Percentiles rank a stretch among this genome's conserved stretches.
phyloP scores from a whole-genome alignment of 1,139 yeast genomes.

The Saccharomyces hybrid region DNA sequence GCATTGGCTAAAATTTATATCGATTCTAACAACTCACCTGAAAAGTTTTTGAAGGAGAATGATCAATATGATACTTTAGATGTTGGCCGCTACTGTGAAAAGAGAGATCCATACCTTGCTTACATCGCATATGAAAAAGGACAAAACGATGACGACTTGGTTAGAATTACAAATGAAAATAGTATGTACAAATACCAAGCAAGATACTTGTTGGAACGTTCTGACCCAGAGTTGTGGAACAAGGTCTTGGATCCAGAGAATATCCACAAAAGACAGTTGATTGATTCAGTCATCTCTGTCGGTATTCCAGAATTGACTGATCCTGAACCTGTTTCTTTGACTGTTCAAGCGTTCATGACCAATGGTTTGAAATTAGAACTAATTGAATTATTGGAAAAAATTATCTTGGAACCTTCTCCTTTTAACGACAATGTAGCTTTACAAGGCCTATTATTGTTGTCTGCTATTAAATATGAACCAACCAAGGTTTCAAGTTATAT shows the following conservation, averaged over 20 bases:
- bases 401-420: slow-evolving; percentile 93
- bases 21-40: slow-evolving; percentile 95
- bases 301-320: slow-evolving; percentile 94
- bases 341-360: slow-evolving; percentile 95
- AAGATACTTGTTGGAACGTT: slow-evolving; percentile 78
- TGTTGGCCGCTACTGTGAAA: slow-evolving; percentile 97
- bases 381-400: slow-evolving; percentile 89
- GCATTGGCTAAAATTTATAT: slow-evolving; percentile 96
- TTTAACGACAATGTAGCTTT: slow-evolving; percentile 90
- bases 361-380: slow-evolving; percentile 89
- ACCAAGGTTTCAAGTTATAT: slow-evolving; percentile 75
- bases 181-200: slow-evolving; percentile 99
- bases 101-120: slow-evolving; percentile 96
- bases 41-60: slow-evolving; percentile 89
- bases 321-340: slow-evolving; percentile 92
- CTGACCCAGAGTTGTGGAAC: slow-evolving; percentile 76
- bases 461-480: slow-evolving; percentile 93
- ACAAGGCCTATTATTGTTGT: slow-evolving; percentile 84
- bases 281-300: slow-evolving; percentile 91
- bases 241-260: slow-evolving; percentile 69
- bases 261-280: slow-evolving; percentile 77
- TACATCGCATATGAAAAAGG: slow-evolving; percentile 97
- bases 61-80: slow-evolving; percentile 80
- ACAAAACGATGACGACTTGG: slow-evolving; percentile 78
- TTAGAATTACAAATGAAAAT: slow-evolving; percentile 89